A percentile compares a stretch with the other conserved stretches of the same genome.
These are phyloP conservation scores for Hevea brasiliensis DNA, from an alignment of 345 rosid species.

Conservation along the genomic window DNA sequence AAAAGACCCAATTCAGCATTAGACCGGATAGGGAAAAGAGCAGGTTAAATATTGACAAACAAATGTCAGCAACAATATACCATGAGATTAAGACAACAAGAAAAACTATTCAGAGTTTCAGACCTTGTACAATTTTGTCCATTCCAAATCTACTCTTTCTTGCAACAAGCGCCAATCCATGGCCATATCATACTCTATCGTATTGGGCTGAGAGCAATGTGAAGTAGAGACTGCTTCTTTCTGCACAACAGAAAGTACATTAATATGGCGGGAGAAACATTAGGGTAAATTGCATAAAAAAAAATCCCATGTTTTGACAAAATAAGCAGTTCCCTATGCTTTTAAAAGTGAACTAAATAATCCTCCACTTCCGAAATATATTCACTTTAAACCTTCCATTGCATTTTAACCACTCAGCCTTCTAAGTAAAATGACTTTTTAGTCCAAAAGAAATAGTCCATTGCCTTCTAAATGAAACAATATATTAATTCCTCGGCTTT, in stretches of 20 bases:
- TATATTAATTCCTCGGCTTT: too few species aligned
- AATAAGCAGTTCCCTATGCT: too few species aligned
- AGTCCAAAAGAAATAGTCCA: too few species aligned
- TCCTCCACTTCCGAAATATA: too few species aligned
- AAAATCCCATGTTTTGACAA: background rate
- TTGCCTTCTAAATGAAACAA: too few species aligned
- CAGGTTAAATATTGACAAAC: too few species aligned
- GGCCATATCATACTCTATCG: constrained; percentile 83
- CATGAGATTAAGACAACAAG: background rate
- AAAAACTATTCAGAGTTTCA: background rate
- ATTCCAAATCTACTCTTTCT: constrained; percentile 41
- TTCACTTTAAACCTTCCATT: too few species aligned
- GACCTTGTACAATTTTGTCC: constrained; percentile 51
- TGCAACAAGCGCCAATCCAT: constrained; percentile 71
- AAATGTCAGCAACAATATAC: background rate
- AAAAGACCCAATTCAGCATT: background rate
- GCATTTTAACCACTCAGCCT: too few species aligned
- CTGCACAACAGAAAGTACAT: constrained; percentile 31
- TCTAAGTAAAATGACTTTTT: too few species aligned
- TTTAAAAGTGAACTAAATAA: too few species aligned
- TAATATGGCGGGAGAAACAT: too few species aligned
- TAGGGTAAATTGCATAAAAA: background rate
- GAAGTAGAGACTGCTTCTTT: constrained; percentile 80
- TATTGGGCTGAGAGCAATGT: constrained; percentile 87
- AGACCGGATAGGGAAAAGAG: constrained; percentile 13